phyloP scores from a whole-genome alignment of 2,329 filamentous ascomycete genomes.

The Gnomoniopsis sp. region DNA sequence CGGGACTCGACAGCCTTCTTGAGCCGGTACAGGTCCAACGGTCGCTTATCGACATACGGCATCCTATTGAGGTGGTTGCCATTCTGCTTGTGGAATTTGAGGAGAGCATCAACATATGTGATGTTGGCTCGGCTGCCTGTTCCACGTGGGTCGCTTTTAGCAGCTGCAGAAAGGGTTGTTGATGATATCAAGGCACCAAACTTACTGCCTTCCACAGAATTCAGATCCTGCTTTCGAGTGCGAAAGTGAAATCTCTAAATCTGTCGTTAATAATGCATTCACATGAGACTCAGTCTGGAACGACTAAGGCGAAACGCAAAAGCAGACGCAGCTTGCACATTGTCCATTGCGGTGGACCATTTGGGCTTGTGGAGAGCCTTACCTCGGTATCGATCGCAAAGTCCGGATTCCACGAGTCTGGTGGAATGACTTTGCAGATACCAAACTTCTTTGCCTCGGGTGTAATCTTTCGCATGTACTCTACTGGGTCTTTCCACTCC shows the following conservation, averaged over 20 bases:
- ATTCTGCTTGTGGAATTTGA: conserved; percentile 96
- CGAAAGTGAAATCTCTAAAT: conserved; percentile 90
- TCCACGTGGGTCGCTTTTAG: conserved; percentile 18
- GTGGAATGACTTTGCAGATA: conserved; percentile 93
- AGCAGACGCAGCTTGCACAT: neutral
- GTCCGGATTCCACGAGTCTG: conserved; percentile 87
- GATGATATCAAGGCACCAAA: conserved; percentile 23
- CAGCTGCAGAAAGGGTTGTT: conserved; percentile 31
- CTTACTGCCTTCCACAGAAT: conserved; percentile 96
- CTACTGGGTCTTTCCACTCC: conserved; percentile 91
- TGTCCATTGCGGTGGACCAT: neutral
- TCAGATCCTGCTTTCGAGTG: conserved; percentile 92
- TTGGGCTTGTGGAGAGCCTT: conserved; percentile 29
- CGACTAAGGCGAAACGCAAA: neutral
- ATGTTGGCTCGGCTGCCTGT: conserved; percentile 89
- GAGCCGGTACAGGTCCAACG: conserved; percentile 88
- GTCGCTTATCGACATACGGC: conserved; percentile 96
- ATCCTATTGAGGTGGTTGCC: conserved; percentile 91
- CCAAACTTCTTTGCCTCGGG: conserved; percentile 85
- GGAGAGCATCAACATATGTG: conserved; percentile 90
- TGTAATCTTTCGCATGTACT: conserved; percentile 88
- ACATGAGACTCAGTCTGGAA: neutral
- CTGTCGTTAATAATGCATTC: conserved; percentile 3
- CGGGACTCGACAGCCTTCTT: conserved; percentile 96
- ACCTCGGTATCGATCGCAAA: conserved; percentile 98